These are phyloP conservation scores for Lenzites betulinus DNA, from an alignment of 768 basidiomycete genomes.

Conservation along the genomic window DNA sequence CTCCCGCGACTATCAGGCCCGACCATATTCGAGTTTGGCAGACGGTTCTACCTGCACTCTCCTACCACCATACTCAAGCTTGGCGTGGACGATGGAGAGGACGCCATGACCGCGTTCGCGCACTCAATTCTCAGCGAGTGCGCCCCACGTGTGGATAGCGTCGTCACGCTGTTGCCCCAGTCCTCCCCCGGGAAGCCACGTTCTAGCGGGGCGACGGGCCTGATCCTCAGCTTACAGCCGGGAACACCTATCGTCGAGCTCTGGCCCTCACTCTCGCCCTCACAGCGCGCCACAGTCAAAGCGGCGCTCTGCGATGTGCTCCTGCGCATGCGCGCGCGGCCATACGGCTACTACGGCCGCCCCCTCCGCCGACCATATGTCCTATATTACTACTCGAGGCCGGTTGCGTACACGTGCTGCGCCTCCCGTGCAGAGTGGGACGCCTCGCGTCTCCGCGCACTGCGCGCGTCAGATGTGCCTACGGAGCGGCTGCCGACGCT, in stretches of 20 bases:
- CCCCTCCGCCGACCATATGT: not conserved
- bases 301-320: not conserved
- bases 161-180: not conserved
- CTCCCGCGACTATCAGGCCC: not conserved
- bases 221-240: not conserved
- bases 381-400: not conserved
- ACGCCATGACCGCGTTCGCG: not conserved
- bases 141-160: not conserved
- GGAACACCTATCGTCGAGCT: not conserved
- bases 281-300: not conserved
- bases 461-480: not conserved
- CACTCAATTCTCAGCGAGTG: not conserved
- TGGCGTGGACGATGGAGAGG: slow-evolving; percentile 1
- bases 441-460: not conserved
- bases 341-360: not conserved
- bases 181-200: not conserved
- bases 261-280: not conserved
- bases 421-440: not conserved
- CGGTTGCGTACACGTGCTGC: not conserved
- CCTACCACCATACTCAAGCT: not conserved
- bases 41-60: not conserved
- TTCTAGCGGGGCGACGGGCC: not conserved
- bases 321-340: not conserved
- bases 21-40: not conserved
- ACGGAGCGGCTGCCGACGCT: not conserved